Evolutionary conservation across 2,329 filamentous ascomycete genomes (phyloP).

Genomic region (Lanzia echinophila): DNA sequence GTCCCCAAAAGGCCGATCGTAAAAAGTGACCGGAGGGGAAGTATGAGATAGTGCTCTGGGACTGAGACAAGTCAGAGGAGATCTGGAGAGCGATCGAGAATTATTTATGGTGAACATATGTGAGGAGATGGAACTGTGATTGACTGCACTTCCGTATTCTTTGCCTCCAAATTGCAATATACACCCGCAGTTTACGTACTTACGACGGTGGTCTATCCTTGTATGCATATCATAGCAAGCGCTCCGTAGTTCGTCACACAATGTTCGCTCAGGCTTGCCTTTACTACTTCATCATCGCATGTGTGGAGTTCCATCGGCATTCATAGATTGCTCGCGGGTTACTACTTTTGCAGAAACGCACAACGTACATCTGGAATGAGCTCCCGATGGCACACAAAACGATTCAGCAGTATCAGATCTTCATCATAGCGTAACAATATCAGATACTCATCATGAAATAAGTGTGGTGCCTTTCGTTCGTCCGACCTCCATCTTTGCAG

Average conservation of each 20-base stretch:
- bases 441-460: conserved; percentile 36
- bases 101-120: too few species aligned
- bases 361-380: conserved; percentile 24
- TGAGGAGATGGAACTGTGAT: too few species aligned
- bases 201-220: too few species aligned
- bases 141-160: too few species aligned
- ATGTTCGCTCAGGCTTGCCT: conserved; percentile 58
- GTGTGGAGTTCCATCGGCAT: conserved; percentile 22
- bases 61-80: too few species aligned
- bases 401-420: conserved; percentile 69
- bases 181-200: too few species aligned
- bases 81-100: too few species aligned
- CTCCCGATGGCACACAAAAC: conserved; percentile 29
- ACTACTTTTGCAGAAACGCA: conserved; percentile 43
- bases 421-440: conserved; percentile 51
- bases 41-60: too few species aligned
- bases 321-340: conserved; percentile 22
- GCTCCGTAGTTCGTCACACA: neutral
- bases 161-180: too few species aligned
- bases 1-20: too few species aligned
- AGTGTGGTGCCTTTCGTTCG: conserved; percentile 62
- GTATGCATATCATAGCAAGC: neutral
- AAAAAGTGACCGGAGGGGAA: too few species aligned
- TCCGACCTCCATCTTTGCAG: conserved; percentile 73
- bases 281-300: conserved; percentile 35